Conservation (phyloP, 768 basidiomycete genomes). For the Lactarius trivialis region DNA sequence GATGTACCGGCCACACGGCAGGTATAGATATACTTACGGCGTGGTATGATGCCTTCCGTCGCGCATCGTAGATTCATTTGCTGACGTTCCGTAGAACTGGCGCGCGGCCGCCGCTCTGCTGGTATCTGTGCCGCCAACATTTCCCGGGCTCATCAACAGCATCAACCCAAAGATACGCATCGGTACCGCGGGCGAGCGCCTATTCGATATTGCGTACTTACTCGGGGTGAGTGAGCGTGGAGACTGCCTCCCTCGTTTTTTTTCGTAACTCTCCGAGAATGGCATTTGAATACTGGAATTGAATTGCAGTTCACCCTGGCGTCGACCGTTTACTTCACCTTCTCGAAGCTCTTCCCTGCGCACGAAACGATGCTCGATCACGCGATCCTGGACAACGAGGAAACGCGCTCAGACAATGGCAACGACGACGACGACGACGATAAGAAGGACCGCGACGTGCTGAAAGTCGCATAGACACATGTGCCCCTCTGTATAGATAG, state of each 20-base stretch:
- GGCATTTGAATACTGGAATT: not conserved
- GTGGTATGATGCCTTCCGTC: slow-evolving; percentile 41
- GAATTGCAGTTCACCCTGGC: slow-evolving; percentile 17
- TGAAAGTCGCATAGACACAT: not conserved
- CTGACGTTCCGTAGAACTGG: slow-evolving; percentile 60
- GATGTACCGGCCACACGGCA: slow-evolving; percentile 74
- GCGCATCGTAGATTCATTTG: not conserved
- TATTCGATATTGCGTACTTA: slow-evolving; percentile 72
- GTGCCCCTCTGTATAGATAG: not conserved
- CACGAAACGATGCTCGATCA: slow-evolving; percentile 21
- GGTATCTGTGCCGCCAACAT: slow-evolving; percentile 57
- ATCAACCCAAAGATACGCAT: slow-evolving; percentile 63
- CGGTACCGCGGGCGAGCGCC: slow-evolving; percentile 41
- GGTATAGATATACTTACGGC: slow-evolving; percentile 73
- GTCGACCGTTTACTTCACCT: slow-evolving; percentile 13
- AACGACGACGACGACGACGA: not conserved
- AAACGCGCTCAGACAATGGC: not conserved
- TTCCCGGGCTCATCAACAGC: slow-evolving; percentile 72
- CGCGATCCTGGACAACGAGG: slow-evolving; percentile 6
- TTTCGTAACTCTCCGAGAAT: not conserved
- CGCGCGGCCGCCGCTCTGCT: slow-evolving; percentile 65
- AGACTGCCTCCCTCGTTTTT: not conserved
- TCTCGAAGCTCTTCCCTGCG: slow-evolving; percentile 20
- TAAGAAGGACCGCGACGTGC: not conserved
- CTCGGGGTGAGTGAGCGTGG: slow-evolving; percentile 46